These are phyloP conservation scores for Calonectria pseudoturangicola DNA, from an alignment of 2,329 filamentous ascomycete species.

Conservation along the genomic window DNA sequence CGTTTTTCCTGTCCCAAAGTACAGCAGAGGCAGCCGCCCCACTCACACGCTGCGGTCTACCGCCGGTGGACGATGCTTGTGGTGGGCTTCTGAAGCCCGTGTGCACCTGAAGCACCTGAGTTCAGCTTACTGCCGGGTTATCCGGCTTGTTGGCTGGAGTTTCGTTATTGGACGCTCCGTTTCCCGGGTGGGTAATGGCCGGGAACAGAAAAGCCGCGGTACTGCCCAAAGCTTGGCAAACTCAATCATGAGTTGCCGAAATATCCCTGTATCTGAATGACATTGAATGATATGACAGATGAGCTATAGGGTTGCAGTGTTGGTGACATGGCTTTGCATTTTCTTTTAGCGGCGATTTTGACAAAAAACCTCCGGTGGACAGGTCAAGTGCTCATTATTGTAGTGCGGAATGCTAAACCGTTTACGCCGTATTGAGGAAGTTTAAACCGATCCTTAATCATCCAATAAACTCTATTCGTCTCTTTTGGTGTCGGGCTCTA, in stretches of 20 bases:
- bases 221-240: neutral
- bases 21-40: neutral
- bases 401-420: neutral
- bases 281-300: neutral
- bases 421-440: neutral
- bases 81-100: neutral
- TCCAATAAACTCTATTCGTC: neutral
- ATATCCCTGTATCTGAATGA: neutral
- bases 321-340: no score
- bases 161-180: neutral
- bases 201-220: neutral
- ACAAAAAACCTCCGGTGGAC: neutral
- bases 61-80: neutral
- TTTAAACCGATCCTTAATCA: neutral
- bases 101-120: neutral
- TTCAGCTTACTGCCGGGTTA: constrained; percentile 8
- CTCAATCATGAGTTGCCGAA: neutral
- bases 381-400: neutral
- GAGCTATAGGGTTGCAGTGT: neutral
- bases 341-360: no score
- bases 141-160: neutral
- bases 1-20: neutral
- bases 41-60: neutral
- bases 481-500: no score
- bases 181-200: neutral